Percentiles rank a stretch among this genome's conserved stretches.
Conservation (phyloP, 345 rosid genomes). For the Gossypium longicalyx region DNA sequence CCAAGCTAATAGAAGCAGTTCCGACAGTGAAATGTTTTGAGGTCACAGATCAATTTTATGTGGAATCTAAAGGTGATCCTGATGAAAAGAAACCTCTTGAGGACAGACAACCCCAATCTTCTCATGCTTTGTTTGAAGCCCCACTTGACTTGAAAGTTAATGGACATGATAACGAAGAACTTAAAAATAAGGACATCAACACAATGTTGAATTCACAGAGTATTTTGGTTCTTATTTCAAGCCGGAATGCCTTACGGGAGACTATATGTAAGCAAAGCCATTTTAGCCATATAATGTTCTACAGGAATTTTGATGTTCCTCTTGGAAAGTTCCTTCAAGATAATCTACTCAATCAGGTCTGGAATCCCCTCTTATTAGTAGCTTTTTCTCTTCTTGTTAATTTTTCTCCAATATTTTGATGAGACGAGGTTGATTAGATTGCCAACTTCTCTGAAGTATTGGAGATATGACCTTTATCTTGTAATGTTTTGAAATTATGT, state of each 20-base stretch:
- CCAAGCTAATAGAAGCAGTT: conserved; percentile 29
- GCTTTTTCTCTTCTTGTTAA: conserved; percentile 1
- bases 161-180: conserved; percentile 30
- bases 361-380: conserved; percentile 10
- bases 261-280: conserved; percentile 83
- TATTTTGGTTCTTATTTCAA: conserved; percentile 89
- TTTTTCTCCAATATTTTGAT: not conserved
- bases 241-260: conserved; percentile 61
- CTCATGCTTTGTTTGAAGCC: conserved; percentile 29
- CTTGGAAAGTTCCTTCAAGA: conserved; percentile 80
- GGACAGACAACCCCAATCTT: conserved; percentile 32
- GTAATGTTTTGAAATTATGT: not conserved
- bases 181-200: conserved; percentile 35
- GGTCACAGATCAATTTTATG: conserved; percentile 25
- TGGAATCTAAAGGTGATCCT: conserved; percentile 28
- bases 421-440: not conserved
- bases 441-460: not conserved
- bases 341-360: conserved; percentile 80
- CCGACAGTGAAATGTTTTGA: conserved; percentile 38
- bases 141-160: conserved; percentile 25
- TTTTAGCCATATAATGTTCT: conserved; percentile 90
- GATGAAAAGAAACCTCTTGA: conserved; percentile 33
- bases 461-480: not conserved
- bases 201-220: conserved; percentile 54
- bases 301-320: conserved; percentile 80